Conservation (phyloP, 352 stramenopile species). For the Globisporangium recalcitrans region DNA sequence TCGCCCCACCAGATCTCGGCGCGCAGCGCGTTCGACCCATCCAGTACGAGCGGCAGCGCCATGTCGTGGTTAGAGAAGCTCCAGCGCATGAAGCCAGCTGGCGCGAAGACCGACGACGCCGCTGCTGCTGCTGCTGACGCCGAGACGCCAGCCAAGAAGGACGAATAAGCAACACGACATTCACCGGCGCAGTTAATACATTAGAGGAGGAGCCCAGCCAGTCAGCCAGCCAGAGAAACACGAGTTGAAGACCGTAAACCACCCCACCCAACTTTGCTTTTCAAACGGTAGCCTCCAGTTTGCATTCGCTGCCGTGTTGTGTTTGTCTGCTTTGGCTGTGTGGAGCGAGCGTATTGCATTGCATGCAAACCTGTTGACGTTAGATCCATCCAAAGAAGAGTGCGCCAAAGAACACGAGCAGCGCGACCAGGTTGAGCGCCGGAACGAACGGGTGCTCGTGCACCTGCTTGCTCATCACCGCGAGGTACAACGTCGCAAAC, state of each 20-base stretch:
- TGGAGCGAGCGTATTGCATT: neutral
- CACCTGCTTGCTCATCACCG: conserved; percentile 39
- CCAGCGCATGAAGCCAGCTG: conserved; percentile 81
- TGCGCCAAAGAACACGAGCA: conserved; percentile 31
- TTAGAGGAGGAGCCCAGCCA: conserved; percentile 14
- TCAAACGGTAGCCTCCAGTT: conserved; percentile 2
- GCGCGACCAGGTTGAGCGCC: conserved; percentile 41
- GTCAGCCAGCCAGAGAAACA: neutral
- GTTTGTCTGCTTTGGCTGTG: neutral
- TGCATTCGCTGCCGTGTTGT: neutral
- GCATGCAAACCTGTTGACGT: neutral
- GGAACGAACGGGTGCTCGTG: conserved; percentile 48
- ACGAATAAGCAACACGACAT: conserved; percentile 6
- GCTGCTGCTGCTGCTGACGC: conserved; percentile 24
- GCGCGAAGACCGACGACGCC: conserved; percentile 31
- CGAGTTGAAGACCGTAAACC: conserved; percentile 8
- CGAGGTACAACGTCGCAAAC: conserved; percentile 55
- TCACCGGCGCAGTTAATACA: conserved; percentile 9
- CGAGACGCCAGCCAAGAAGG: conserved; percentile 16
- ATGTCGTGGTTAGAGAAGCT: conserved; percentile 86
- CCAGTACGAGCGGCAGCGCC: conserved; percentile 55
- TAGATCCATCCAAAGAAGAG: conserved; percentile 35
- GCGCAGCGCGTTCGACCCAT: conserved; percentile 65
- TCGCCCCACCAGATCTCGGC: conserved; percentile 66
- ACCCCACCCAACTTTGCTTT: neutral